Conservation (phyloP, 2,329 filamentous ascomycete genomes). For the Exserohilum turcica region DNA sequence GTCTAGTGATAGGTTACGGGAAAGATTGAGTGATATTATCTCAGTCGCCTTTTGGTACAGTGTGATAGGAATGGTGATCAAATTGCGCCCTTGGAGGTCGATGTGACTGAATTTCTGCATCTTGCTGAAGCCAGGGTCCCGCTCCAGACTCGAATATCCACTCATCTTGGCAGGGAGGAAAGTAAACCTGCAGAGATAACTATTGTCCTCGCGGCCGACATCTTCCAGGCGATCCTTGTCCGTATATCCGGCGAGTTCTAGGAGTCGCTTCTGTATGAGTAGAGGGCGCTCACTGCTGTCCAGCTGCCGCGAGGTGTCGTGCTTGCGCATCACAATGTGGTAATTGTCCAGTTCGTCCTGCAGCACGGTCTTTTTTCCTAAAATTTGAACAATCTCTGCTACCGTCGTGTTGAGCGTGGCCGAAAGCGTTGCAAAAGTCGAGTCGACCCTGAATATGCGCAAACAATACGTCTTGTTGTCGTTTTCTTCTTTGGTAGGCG, state of each 20-base stretch:
- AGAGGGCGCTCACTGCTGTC: constrained; percentile 79
- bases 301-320: constrained; percentile 84
- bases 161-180: constrained; percentile 89
- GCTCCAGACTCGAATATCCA: constrained; percentile 72
- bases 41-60: constrained; percentile 90
- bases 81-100: constrained; percentile 84
- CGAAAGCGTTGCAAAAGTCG: constrained; percentile 91
- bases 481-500: constrained; percentile 72
- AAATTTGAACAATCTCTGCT: constrained; percentile 82
- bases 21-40: constrained; percentile 93
- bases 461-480: constrained; percentile 84
- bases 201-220: constrained; percentile 94
- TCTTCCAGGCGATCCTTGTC: constrained; percentile 88
- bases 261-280: constrained; percentile 85
- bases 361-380: constrained; percentile 92
- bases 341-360: constrained; percentile 92
- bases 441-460: constrained; percentile 90
- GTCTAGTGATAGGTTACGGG: constrained; percentile 87
- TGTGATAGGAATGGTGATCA: constrained; percentile 92
- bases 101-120: constrained; percentile 93
- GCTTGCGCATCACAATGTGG: constrained; percentile 92
- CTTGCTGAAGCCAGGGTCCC: constrained; percentile 79
- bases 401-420: constrained; percentile 83
- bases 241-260: constrained; percentile 91
- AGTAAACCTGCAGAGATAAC: constrained; percentile 93